A percentile compares a stretch with the other conserved stretches of the same genome.
Evolutionary conservation across 2,329 filamentous ascomycete species (phyloP).

Genomic region (Triangularia verruculosa): DNA sequence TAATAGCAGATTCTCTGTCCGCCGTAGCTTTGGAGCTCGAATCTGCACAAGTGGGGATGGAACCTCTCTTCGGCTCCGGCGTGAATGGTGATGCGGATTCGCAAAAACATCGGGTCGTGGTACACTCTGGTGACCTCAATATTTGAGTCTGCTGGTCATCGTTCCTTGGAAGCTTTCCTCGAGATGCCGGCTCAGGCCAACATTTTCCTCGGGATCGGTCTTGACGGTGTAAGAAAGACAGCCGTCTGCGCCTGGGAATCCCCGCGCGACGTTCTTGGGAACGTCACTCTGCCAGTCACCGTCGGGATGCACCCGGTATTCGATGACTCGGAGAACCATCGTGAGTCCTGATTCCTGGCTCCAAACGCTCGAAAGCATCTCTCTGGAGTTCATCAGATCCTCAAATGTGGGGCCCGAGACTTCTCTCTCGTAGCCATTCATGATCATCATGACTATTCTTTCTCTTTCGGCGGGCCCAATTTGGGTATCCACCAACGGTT

Average conservation of each 20-base stretch:
- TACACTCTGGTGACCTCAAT: not conserved
- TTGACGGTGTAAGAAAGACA: not conserved
- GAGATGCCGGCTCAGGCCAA: not conserved
- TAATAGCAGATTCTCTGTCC: not conserved
- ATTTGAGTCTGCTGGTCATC: not conserved
- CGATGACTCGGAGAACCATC: not conserved
- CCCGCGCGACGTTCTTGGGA: not conserved
- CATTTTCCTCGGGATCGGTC: not conserved
- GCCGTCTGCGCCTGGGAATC: not conserved
- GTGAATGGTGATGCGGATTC: not conserved
- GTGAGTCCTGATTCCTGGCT: not conserved
- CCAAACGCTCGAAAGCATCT: not conserved
- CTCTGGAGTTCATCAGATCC: not conserved
- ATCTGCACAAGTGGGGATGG: not conserved
- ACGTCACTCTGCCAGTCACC: not conserved
- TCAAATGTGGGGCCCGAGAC: not conserved
- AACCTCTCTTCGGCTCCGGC: not conserved
- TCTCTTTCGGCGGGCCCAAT: not conserved
- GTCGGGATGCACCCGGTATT: not conserved
- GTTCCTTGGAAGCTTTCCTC: not conserved
- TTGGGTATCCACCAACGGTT: not conserved
- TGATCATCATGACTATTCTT: not conserved
- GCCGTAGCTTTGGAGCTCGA: not conserved
- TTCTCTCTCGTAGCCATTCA: not conserved
- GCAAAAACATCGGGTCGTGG: not conserved